Percentiles rank a stretch among this genome's conserved stretches.
phyloP scores from a whole-genome alignment of 345 rosid genomes.

The Ceriops zippeliana region DNA sequence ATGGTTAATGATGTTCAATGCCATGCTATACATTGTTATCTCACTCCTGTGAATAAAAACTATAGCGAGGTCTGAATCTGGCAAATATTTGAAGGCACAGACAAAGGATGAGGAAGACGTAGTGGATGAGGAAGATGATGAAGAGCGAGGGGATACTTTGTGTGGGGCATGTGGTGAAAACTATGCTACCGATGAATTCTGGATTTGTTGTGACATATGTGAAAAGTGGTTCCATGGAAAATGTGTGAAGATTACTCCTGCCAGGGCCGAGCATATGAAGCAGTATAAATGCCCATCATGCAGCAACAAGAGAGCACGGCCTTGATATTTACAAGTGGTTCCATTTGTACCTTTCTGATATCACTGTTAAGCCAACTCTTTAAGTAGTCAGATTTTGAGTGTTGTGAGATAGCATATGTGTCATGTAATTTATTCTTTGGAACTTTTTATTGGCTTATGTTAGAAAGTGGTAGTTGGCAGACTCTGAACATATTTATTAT shows the following conservation, averaged over 20 bases:
- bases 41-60: conserved; percentile 17
- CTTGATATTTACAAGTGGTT: conserved; percentile 11
- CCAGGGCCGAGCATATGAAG: conserved; percentile 29
- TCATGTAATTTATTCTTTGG: conserved; percentile 3
- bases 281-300: conserved; percentile 30
- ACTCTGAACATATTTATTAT: conserved; percentile 9
- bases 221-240: conserved; percentile 35
- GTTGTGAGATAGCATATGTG: conserved; percentile 14
- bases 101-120: conserved; percentile 26
- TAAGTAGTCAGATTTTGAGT: conserved; percentile 21
- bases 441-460: background rate
- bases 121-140: conserved; percentile 24
- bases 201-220: conserved; percentile 31
- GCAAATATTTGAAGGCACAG: conserved; percentile 33
- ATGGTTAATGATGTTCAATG: conserved; percentile 1
- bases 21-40: background rate
- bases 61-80: conserved; percentile 53
- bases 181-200: conserved; percentile 29
- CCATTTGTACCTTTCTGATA: conserved; percentile 10
- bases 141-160: conserved; percentile 26
- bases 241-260: conserved; percentile 34
- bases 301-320: conserved; percentile 26
- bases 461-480: conserved; percentile 15
- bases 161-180: conserved; percentile 32
- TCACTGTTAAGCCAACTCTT: conserved; percentile 15